Base-by-base conservation (phyloP, 495 filamentous ascomycete species). In the Aspergillus biplanus region DNA sequence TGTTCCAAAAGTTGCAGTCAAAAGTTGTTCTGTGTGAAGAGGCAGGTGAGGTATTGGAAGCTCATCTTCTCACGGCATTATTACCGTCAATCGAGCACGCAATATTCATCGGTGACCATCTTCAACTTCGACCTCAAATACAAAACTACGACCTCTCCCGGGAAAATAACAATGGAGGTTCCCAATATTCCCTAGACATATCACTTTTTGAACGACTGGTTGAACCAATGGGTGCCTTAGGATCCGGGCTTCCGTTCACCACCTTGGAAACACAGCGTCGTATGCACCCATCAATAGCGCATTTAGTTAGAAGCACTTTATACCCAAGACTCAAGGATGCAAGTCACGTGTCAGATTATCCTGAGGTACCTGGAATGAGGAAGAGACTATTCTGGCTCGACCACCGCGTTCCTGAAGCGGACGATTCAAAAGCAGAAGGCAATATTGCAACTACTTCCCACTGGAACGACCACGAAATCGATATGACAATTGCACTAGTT, bases 1-100 rank as follows among this genome's bases (percentile, higher is more conserved):
- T 90, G 53, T 82, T 96, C 1, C 80, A 81, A 35, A 79, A 80
- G 15, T 59, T 94, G 4, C 68, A 74, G 31, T 78, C 82, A 34
- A 94, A 94, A 69, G 87, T 92, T 2, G 64, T 96, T 56, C 47
- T 94, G 5, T 88, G 86, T 64, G 91, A 94, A 74, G 91, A 95
- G 67, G 91, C 91, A 4, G 90, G 85, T 1, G 90, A 93, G 64
- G 88, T 94, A 0, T 73, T 93, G 32, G 90, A 93, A 66, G 80
- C 87, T 0, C 90, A 93, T 69, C 73, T 87, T 0, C 75, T 94
- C 7, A 85, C 88, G 0, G 85, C 89, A 1, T 67, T 96, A 0
- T 68, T 93, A 33, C 90, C 90, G 2, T 84, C 82, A 0, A 72
- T 92, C 5, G 85, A 94, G 67, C 91, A 94, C 64, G 74, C 79